Evolutionary conservation across 805 yeast genomes (phyloP), one percentile per base, ranked within the genome.

Genomic region (Saturnispora dispora): DNA sequence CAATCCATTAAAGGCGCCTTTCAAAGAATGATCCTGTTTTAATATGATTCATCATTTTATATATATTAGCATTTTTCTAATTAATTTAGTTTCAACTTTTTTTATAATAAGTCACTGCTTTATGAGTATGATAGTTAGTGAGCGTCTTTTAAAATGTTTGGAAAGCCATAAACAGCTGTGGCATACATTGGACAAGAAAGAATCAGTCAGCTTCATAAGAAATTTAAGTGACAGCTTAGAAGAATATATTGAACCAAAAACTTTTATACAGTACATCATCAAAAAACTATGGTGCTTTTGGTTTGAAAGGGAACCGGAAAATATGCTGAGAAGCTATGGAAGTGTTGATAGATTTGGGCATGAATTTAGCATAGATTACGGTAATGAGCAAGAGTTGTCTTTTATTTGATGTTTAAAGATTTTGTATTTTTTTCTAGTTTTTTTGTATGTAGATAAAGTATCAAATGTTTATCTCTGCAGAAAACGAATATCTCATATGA

Each of bases 1-100:
- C 58, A 95, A 89, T 67, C 99, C 99, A 18, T 69, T 93, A 60
- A 85, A 84, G 64, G 88, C 88, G 2, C 93, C 93, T n/a, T 84
- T 83, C 58, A 82, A 81, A 66, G 79, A 68, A 35, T 39, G 18
- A 32, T 15, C 10, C 25, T 42, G 3, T 32, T 32, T 11, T 13
- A 37, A 41, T 44, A 47, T 45, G 54, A 47, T 44, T 5, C n/a
- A 39, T 52, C 52, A 46, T 42, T 20, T 39, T 46, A 17, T 46
- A 46, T 27, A 36, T 20, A 39, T 40, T 40, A 25, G 23, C 13
- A 17, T 18, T 20, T 20, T 37, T 37, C 18, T 18, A 18, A n/a
- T 18, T 37, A 17, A 18, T 13, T 30, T 30, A 13, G 15, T 30
- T 30, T 30, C 10, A 6, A 8, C 47, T 17, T 13, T 45, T 43